Evolutionary conservation across 164 flowering plant genomes (phyloP).

Genomic region (Tetracentron sinense): DNA sequence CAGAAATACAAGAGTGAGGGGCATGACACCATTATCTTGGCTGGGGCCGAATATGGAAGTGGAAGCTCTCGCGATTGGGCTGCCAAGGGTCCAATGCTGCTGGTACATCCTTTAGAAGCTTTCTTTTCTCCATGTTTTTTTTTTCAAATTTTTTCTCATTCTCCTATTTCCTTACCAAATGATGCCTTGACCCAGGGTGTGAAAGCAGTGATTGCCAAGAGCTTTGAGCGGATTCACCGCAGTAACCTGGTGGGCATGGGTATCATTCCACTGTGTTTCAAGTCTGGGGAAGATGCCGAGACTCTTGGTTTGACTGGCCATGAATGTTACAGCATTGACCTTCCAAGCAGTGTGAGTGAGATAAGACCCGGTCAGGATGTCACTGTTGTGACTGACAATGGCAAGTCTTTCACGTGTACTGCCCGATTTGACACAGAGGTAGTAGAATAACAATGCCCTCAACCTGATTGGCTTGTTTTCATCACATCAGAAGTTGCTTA

Average conservation of each 20-base stretch:
- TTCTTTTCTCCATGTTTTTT: neutral
- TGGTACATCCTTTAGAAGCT: slow-evolving; percentile 32
- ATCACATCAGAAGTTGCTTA: too few species aligned
- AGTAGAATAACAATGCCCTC: too few species aligned
- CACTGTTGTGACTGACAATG: slow-evolving; percentile 35
- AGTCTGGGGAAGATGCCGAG: slow-evolving; percentile 44
- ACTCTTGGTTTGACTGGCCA: slow-evolving; percentile 38
- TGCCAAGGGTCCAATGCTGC: slow-evolving; percentile 76
- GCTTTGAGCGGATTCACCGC: slow-evolving; percentile 46
- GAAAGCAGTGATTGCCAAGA: slow-evolving; percentile 45
- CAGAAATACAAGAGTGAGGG: slow-evolving; percentile 68
- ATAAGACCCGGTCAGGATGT: slow-evolving; percentile 43
- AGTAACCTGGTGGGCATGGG: slow-evolving; percentile 50
- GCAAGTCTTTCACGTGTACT: slow-evolving; percentile 40
- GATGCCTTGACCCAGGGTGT: slow-evolving; percentile 33
- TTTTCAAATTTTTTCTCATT: neutral
- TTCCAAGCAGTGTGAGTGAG: slow-evolving; percentile 30
- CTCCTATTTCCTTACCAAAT: too few species aligned
- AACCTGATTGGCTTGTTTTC: too few species aligned
- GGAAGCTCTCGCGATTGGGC: slow-evolving; percentile 90
- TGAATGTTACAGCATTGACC: slow-evolving; percentile 35
- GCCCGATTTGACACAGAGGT: slow-evolving; percentile 50
- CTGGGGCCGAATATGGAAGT: slow-evolving; percentile 83
- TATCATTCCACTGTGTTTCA: slow-evolving; percentile 43
- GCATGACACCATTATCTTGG: slow-evolving; percentile 54